phyloP scores from a whole-genome alignment of 495 filamentous ascomycete species.

The Neurospora sp. region DNA sequence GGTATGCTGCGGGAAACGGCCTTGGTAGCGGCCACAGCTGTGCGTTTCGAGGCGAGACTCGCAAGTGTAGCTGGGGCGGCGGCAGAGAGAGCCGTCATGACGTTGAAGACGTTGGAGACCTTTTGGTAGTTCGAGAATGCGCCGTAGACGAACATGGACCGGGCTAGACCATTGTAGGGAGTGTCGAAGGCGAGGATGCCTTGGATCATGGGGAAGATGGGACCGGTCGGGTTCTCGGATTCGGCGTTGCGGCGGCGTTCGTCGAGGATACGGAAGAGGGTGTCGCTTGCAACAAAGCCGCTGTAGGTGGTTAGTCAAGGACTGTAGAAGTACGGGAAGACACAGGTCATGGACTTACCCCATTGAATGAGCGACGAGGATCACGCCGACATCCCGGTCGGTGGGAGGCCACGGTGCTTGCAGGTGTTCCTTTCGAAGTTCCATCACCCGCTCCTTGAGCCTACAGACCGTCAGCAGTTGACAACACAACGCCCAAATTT shows the following conservation, averaged over 20 bases:
- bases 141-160: conserved; percentile 80
- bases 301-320: conserved; percentile 13
- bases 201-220: conserved; percentile 58
- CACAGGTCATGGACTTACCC: conserved; percentile 33
- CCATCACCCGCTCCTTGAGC: conserved; percentile 85
- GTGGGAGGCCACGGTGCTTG: conserved; percentile 73
- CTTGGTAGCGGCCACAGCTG: conserved; percentile 18
- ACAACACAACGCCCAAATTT: background rate
- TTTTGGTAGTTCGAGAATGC: conserved; percentile 83
- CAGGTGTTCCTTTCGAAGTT: conserved; percentile 63
- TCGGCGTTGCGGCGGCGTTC: conserved; percentile 22
- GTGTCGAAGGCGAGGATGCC: conserved; percentile 92
- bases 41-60: conserved; percentile 32
- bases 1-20: conserved; percentile 30
- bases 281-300: conserved; percentile 86
- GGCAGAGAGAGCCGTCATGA: conserved; percentile 48
- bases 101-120: conserved; percentile 63
- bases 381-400: conserved; percentile 72
- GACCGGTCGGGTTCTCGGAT: conserved; percentile 11
- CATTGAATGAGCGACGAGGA: conserved; percentile 90
- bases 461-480: conserved; percentile 29
- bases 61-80: conserved; percentile 39
- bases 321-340: too few species aligned
- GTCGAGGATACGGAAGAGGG: conserved; percentile 49
- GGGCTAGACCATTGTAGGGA: conserved; percentile 80